Percentiles rank a stretch among this genome's conserved stretches.
phyloP scores from a whole-genome alignment of 768 basidiomycete genomes.

The Lactarius akahatsu region DNA sequence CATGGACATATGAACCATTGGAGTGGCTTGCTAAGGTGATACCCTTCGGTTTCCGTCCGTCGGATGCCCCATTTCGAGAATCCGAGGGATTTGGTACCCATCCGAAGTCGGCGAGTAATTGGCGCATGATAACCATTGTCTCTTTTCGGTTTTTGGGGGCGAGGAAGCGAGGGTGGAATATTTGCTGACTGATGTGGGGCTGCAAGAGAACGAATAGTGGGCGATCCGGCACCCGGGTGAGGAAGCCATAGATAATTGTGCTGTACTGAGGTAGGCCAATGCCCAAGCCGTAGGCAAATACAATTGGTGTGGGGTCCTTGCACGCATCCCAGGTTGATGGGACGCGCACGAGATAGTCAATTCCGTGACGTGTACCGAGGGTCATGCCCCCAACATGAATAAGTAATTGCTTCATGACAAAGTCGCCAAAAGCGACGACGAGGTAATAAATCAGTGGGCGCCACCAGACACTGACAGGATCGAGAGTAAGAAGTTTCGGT shows the following conservation, averaged over 20 bases:
- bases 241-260: conserved; percentile 56
- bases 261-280: conserved; percentile 76
- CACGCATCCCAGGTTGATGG: conserved; percentile 64
- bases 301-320: conserved; percentile 62
- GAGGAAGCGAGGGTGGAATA: conserved; percentile 76
- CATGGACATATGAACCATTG: conserved; percentile 83
- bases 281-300: conserved; percentile 89
- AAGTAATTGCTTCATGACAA: conserved; percentile 46
- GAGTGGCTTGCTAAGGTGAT: conserved; percentile 85
- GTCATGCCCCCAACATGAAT: conserved; percentile 43
- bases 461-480: conserved; percentile 65
- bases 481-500: conserved; percentile 73
- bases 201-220: conserved; percentile 80
- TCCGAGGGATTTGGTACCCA: conserved; percentile 49
- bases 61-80: conserved; percentile 30
- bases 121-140: conserved; percentile 55
- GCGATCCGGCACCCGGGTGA: conserved; percentile 56
- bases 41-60: conserved; percentile 43
- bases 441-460: conserved; percentile 71
- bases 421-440: conserved; percentile 49
- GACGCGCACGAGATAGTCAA: conserved; percentile 81
- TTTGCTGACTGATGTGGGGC: conserved; percentile 81
- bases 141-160: conserved; percentile 65
- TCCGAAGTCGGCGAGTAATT: conserved; percentile 57
- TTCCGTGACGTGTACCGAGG: conserved; percentile 52